phyloP scores from a whole-genome alignment of 106 monocot species.

The Apostasia shenzhenica region DNA sequence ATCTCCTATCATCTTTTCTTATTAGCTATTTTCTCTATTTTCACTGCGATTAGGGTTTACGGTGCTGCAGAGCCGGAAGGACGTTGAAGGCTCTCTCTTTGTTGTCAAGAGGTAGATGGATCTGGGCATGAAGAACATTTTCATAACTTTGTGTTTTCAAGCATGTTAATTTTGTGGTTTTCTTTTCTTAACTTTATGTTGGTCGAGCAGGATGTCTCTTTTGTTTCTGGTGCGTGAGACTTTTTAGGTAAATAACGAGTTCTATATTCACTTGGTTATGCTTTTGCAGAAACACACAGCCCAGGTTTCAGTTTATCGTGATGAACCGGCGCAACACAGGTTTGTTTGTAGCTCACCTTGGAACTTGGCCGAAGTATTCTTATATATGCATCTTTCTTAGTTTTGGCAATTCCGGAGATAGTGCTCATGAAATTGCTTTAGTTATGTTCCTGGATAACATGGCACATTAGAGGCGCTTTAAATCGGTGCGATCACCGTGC shows the following conservation, averaged over 20 bases:
- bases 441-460: too few relatives aligned
- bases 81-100: constrained; percentile 88
- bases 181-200: too few relatives aligned
- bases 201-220: too few relatives aligned
- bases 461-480: too few relatives aligned
- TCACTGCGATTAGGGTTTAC: neutral
- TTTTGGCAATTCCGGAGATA: too few relatives aligned
- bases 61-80: constrained; percentile 58
- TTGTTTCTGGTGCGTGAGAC: too few relatives aligned
- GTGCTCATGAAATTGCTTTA: too few relatives aligned
- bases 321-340: constrained; percentile 94
- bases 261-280: neutral
- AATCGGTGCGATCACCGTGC: too few relatives aligned
- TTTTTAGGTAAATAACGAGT: too few relatives aligned
- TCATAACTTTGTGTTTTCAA: too few relatives aligned
- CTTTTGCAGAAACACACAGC: constrained; percentile 48
- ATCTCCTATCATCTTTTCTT: neutral
- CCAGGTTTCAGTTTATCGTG: constrained; percentile 93
- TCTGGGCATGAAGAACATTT: neutral
- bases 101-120: constrained; percentile 70
- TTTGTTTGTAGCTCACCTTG: constrained; percentile 2
- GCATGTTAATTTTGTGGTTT: too few relatives aligned
- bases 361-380: neutral
- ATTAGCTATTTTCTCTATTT: neutral
- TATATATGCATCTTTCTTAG: too few relatives aligned